A percentile compares a stretch with the other conserved stretches of the same genome.
These are phyloP conservation scores for Peziza echinospora DNA, from an alignment of 495 filamentous ascomycete genomes.

Conservation along the genomic window DNA sequence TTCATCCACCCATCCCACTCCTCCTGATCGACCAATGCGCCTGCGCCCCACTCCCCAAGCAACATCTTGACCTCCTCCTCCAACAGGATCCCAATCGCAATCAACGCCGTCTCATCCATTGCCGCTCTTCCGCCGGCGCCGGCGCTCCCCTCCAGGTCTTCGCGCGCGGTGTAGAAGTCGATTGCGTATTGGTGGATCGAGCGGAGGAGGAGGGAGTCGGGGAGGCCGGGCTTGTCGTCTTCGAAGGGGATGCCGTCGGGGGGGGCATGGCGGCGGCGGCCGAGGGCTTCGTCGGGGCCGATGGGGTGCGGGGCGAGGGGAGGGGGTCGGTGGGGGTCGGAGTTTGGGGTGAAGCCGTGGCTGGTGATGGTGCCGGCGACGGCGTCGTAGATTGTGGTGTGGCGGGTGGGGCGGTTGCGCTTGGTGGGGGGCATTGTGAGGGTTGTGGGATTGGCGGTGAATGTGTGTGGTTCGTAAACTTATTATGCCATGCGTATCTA, in stretches of 20 bases:
- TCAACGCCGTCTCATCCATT: conserved; percentile 67
- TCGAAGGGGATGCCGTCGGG: background rate
- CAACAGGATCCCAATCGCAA: conserved; percentile 60
- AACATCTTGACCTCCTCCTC: conserved; percentile 48
- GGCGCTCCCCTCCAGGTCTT: background rate
- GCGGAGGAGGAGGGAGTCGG: conserved; percentile 53
- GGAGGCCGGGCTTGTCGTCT: conserved; percentile 26
- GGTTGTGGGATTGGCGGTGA: no score
- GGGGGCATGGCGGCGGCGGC: background rate
- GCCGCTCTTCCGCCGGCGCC: conserved; percentile 20
- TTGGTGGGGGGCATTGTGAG: no score
- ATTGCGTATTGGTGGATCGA: conserved; percentile 52
- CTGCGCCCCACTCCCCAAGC: conserved; percentile 27
- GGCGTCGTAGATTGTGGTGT: background rate
- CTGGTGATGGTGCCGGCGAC: no score
- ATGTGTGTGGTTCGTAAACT: no score
- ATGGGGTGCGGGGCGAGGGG: background rate
- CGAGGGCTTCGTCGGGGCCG: background rate
- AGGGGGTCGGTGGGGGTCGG: no score
- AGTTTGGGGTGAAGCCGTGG: no score
- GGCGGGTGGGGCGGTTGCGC: background rate
- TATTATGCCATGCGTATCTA: no score
- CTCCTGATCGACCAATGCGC: no score
- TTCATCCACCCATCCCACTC: no score
- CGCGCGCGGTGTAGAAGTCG: conserved; percentile 39